A percentile compares a stretch with the other conserved stretches of the same genome.
Evolutionary conservation across 2,329 filamentous ascomycete species (phyloP).

Genomic region (Verticillium alfalfae): DNA sequence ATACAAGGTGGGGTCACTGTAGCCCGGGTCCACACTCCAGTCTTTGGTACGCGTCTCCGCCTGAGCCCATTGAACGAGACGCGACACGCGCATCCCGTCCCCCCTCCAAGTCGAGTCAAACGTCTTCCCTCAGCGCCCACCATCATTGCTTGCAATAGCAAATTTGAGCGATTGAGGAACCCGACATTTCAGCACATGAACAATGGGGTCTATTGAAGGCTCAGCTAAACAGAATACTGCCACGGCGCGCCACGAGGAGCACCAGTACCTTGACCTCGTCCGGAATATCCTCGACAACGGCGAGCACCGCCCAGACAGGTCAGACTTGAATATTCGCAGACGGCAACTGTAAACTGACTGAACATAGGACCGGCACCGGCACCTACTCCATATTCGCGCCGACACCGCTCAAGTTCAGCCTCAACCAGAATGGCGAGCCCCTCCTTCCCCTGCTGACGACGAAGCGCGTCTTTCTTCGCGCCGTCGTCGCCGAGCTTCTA

Average conservation of each 20-base stretch:
- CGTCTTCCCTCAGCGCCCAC: not conserved
- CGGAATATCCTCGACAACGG: conserved; percentile 75
- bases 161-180: not conserved
- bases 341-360: not conserved
- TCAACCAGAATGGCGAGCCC: conserved; percentile 57
- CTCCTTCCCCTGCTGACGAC: conserved; percentile 92
- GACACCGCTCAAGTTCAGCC: conserved; percentile 76
- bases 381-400: conserved; percentile 88
- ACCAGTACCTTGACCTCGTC: conserved; percentile 89
- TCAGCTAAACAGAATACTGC: not conserved
- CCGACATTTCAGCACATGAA: not conserved
- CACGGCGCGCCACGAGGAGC: conserved; percentile 65
- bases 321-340: conserved; percentile 13
- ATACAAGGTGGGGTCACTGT: too few relatives aligned
- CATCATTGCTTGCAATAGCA: not conserved
- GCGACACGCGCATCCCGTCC: not conserved
- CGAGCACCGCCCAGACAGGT: conserved; percentile 86
- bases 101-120: not conserved
- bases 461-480: conserved; percentile 90
- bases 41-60: not conserved
- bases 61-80: not conserved
- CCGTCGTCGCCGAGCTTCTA: conserved; percentile 85
- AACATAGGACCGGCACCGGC: conserved; percentile 77
- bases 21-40: too few relatives aligned
- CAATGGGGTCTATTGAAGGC: not conserved